Conservation (phyloP, 2,329 filamentous ascomycete species). For the Cladosporium sp. region DNA sequence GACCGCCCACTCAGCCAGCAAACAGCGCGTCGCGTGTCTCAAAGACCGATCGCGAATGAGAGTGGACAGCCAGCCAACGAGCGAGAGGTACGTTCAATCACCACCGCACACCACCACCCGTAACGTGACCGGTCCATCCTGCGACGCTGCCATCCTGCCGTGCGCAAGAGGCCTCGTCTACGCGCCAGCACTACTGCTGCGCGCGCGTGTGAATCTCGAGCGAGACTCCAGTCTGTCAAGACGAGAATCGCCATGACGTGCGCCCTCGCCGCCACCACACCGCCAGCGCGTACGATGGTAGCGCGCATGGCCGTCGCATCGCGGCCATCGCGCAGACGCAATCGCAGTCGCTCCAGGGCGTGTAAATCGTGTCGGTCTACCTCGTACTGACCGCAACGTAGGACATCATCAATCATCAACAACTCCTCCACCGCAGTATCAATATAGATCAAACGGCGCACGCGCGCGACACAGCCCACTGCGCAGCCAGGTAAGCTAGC, state of each 20-base stretch:
- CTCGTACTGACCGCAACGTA: slow-evolving; percentile 13
- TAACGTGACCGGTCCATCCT: slow-evolving; percentile 18
- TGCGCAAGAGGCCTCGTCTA: not conserved
- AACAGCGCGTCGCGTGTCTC: slow-evolving; percentile 22
- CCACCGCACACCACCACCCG: slow-evolving; percentile 14
- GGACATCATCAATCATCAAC: not conserved
- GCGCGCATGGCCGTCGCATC: slow-evolving; percentile 12
- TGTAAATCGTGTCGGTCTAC: not conserved
- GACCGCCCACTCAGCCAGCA: not conserved
- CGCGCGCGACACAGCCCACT: slow-evolving; percentile 13
- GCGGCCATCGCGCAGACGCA: not conserved
- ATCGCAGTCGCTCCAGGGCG: not conserved
- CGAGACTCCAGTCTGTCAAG: not conserved
- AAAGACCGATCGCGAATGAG: slow-evolving; percentile 10
- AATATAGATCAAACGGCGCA: not conserved
- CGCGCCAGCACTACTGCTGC: not conserved
- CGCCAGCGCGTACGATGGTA: slow-evolving; percentile 6
- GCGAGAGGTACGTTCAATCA: slow-evolving; percentile 6
- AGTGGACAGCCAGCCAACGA: not conserved
- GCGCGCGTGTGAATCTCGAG: not conserved
- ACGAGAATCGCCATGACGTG: slow-evolving; percentile 11
- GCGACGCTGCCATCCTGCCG: slow-evolving; percentile 19
- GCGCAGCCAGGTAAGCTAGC: slow-evolving; percentile 17
- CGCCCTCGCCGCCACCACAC: slow-evolving; percentile 11
- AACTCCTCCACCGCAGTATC: not conserved